Conservation (phyloP, 257 asterid species). For the Solanum medicagineum region DNA sequence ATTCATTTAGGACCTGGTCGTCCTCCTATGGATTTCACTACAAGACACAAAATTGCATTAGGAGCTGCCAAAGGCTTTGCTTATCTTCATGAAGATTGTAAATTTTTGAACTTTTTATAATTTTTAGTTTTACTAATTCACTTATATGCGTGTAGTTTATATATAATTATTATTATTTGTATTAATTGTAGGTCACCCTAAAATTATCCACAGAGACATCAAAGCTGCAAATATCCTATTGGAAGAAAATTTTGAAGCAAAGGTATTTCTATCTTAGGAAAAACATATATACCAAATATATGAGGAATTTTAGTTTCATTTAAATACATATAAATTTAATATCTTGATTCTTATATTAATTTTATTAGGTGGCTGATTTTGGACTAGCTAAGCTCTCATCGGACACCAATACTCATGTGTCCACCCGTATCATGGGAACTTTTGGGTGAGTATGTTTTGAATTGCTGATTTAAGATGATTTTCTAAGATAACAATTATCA, state of each 20-base stretch:
- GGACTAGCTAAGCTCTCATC: conserved; percentile 82
- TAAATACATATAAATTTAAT: neutral
- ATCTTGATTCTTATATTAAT: neutral
- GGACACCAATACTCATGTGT: conserved; percentile 74
- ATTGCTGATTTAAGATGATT: no score
- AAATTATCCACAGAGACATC: conserved; percentile 83
- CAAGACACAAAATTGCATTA: conserved; percentile 59
- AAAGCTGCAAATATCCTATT: conserved; percentile 74
- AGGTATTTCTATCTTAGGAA: conserved; percentile 27
- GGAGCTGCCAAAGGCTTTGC: conserved; percentile 93
- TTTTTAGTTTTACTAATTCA: neutral
- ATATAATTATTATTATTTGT: neutral
- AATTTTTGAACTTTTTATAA: neutral
- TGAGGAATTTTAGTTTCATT: neutral
- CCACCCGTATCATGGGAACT: conserved; percentile 96
- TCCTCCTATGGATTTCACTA: conserved; percentile 60
- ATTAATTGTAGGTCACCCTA: conserved; percentile 64
- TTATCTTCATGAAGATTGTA: conserved; percentile 87
- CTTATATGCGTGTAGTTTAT: neutral
- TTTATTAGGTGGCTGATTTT: conserved; percentile 74
- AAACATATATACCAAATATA: neutral
- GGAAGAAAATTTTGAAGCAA: conserved; percentile 57
- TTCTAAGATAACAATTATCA: no score
- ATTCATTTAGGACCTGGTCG: conserved; percentile 34
- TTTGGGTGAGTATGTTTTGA: conserved; percentile 39